Percentiles rank a stretch among this genome's conserved stretches.
phyloP scores from a whole-genome alignment of 208 protist species.

The Crithidia fasciculata region DNA sequence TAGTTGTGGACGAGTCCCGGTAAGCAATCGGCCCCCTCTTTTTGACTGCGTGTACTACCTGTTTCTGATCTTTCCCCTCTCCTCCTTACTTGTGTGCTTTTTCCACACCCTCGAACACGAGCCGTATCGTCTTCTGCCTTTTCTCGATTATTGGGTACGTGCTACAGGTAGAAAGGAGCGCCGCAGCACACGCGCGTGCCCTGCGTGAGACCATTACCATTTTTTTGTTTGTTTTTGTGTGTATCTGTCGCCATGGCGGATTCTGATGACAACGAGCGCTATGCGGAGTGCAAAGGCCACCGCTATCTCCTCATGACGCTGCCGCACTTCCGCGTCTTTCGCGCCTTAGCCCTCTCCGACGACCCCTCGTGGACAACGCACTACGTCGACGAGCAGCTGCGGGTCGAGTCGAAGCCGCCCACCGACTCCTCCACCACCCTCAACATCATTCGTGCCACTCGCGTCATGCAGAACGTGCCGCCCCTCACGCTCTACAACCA shows the following conservation, averaged over 20 bases:
- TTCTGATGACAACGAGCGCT: slow-evolving; percentile 19
- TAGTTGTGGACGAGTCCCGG: no score
- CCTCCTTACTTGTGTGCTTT: background rate
- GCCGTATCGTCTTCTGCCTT: no score
- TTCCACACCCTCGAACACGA: no score
- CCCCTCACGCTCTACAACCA: slow-evolving; percentile 82
- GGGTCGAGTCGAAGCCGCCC: slow-evolving; percentile 67
- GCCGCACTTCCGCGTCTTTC: slow-evolving; percentile 69
- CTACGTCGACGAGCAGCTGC: slow-evolving; percentile 47
- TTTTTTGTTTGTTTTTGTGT: background rate
- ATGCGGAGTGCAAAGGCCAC: slow-evolving; percentile 54
- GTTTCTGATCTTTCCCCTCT: background rate
- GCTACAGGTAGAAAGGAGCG: no score
- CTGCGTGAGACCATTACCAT: no score
- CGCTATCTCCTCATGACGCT: slow-evolving; percentile 73
- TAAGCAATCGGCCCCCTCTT: no score
- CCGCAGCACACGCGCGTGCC: no score
- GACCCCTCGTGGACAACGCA: slow-evolving; percentile 54
- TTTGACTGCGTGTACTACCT: no score
- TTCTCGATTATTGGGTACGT: no score
- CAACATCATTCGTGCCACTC: slow-evolving; percentile 79
- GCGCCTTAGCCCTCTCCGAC: slow-evolving; percentile 49
- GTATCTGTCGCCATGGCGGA: background rate
- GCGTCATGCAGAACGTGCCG: slow-evolving; percentile 71
- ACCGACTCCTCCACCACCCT: slow-evolving; percentile 51